Base-by-base conservation (phyloP, 495 filamentous ascomycete species). In the Aspergillus sparsus region DNA sequence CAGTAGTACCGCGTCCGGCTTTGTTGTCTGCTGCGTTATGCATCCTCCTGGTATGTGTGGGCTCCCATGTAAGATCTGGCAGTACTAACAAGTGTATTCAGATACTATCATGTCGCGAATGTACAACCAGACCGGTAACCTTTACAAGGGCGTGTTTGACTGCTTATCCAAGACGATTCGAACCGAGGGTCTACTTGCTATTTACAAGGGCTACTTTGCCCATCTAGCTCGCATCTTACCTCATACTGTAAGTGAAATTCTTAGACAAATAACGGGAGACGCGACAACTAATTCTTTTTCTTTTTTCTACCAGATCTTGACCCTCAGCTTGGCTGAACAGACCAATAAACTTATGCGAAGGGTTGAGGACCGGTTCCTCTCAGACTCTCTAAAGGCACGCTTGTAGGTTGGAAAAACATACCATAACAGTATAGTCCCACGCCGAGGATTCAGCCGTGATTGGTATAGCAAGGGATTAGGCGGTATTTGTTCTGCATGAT, bases 71-170 rank as follows among this genome's bases (percentile, higher is more conserved):
- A 34, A 6, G 13, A n/a, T 10, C 34, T n/a, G 6, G 16, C 11
- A 50, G 6, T 6, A 44, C 56, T 74, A 63, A 74, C 65, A 18
- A 35, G 18, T 47, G 35, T 49, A 35, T 57, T 7, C 59, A 92
- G 94, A 99, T 71, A 98, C 95, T 8, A 91, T 99, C 75, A 99
- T 99, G 94, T 92, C 89, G 52, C 88, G 94, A 36, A 89, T 99
- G 83, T 99, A 99, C 77, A 99, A 99, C 79, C 94, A 99, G 74
- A 93, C 92, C 55, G 94, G 94, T 33, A 96, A 97, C 70, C 85
- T 98, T 5, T 99, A 99, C 77, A 87, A 82, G 62, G 88, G 92
- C 55, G 90, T 92, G 0, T 91, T 94, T 60, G 94, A 99, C 75
- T 99, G 94, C 72, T 72, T 97, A 45, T 84, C 80, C 68, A 92